These are phyloP conservation scores for Gamsiella multidivaricata DNA, from an alignment of 192 early-diverging fungal genomes.

Conservation along the genomic window DNA sequence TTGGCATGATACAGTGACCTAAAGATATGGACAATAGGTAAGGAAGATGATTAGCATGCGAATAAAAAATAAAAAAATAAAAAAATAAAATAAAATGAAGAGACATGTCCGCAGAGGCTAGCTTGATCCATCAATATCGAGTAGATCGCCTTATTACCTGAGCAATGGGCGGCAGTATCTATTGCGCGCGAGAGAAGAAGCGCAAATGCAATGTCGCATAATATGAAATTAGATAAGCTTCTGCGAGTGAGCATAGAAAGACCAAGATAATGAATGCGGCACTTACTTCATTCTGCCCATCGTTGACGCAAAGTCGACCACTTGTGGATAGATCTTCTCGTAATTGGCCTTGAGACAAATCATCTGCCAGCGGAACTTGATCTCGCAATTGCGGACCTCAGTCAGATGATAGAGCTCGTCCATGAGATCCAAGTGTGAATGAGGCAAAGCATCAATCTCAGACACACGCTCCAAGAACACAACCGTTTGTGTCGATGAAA, in stretches of 20 bases:
- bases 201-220: background rate
- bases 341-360: conserved; percentile 83
- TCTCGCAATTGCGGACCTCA: conserved; percentile 81
- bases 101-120: background rate
- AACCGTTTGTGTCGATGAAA: conserved; percentile 77
- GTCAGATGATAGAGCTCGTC: conserved; percentile 81
- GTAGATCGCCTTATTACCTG: background rate
- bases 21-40: no score
- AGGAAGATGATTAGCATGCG: no score
- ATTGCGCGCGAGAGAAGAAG: background rate
- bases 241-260: no score
- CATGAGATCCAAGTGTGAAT: conserved; percentile 70
- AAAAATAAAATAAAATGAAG: background rate
- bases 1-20: conserved; percentile 73
- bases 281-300: conserved; percentile 92
- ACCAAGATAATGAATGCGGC: background rate
- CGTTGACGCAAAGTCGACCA: conserved; percentile 82
- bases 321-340: conserved; percentile 78
- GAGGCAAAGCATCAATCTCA: conserved; percentile 70
- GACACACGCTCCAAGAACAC: conserved; percentile 86
- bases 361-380: conserved; percentile 88
- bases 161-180: conserved; percentile 49
- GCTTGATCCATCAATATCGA: background rate
- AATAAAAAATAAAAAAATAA: conserved; percentile 7
- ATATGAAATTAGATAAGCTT: no score